Evolutionary conservation across 176 grass and related monocot species (phyloP).

Genomic region (Cocos nucifera): DNA sequence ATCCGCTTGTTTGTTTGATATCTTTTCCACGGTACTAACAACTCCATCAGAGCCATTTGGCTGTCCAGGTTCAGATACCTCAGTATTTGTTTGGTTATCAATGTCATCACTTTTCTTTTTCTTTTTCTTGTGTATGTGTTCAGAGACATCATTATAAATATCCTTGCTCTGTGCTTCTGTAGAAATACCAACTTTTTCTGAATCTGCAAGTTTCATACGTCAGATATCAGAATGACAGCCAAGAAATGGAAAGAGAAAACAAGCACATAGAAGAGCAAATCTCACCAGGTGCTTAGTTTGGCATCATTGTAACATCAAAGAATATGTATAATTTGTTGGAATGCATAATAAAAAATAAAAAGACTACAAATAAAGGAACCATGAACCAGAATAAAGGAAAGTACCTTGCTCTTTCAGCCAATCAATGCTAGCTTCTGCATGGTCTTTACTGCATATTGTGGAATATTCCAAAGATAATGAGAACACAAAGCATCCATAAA

Average conservation of each 20-base stretch:
- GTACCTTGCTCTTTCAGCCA: conserved; percentile 42
- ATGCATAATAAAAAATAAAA: not conserved
- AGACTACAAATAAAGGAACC: not conserved
- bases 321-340: not conserved
- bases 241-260: not conserved
- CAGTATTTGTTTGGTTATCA: conserved; percentile 3
- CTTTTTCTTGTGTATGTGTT: conserved; percentile 34
- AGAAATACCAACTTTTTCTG: conserved; percentile 3
- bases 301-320: not conserved
- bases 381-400: not conserved
- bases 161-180: not conserved
- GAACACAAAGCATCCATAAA: not conserved
- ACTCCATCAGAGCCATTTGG: not conserved
- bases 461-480: conserved; percentile 9
- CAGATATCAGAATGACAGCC: not conserved
- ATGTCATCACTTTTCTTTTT: conserved; percentile 16
- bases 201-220: conserved; percentile 8
- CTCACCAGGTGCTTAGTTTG: not conserved
- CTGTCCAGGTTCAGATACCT: not conserved
- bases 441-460: conserved; percentile 17
- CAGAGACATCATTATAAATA: not conserved
- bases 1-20: not conserved
- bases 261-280: not conserved
- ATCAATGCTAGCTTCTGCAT: not conserved
- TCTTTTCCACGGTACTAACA: not conserved